These are phyloP conservation scores for Aspergillus sp. DNA, from an alignment of 2,329 filamentous ascomycete species.

Conservation along the genomic window DNA sequence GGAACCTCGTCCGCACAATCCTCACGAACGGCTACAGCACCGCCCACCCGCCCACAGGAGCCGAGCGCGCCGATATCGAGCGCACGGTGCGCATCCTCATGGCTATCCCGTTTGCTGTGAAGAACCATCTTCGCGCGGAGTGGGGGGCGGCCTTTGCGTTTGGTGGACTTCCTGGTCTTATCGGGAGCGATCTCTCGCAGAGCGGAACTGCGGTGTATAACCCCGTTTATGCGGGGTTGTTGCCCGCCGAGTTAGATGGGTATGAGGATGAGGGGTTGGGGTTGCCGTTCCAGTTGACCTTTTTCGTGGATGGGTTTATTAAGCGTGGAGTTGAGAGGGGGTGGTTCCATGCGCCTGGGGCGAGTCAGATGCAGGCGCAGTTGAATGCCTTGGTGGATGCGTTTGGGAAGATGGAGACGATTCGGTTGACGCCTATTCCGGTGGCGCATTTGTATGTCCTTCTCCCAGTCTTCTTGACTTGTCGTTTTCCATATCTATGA, in stretches of 20 bases:
- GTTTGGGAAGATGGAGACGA: constrained; percentile 65
- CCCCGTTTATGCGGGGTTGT: constrained; percentile 52
- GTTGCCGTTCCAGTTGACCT: constrained; percentile 60
- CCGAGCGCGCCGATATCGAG: constrained; percentile 59
- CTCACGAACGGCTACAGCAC: constrained; percentile 49
- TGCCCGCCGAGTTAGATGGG: constrained; percentile 52
- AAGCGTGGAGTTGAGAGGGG: constrained; percentile 55
- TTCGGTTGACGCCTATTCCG: constrained; percentile 63
- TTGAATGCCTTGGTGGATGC: constrained; percentile 58
- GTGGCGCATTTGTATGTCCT: constrained; percentile 57
- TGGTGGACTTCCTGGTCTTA: constrained; percentile 6
- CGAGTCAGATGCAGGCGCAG: constrained; percentile 58
- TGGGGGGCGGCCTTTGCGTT: constrained; percentile 52
- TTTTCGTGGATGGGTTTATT: constrained; percentile 62
- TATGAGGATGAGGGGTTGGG: constrained; percentile 61
- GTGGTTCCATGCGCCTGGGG: constrained; percentile 62
- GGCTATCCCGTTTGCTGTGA: constrained; percentile 63
- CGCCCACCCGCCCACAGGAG: constrained; percentile 31
- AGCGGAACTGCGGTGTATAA: constrained; percentile 34
- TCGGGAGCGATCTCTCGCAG: constrained; percentile 32
- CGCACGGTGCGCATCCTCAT: constrained; percentile 59
- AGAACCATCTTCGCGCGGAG: constrained; percentile 64
- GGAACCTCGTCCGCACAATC: constrained; percentile 60
- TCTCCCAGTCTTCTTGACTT: not conserved
- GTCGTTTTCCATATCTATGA: not conserved